Evolutionary conservation across 2,329 filamentous ascomycete genomes (phyloP), one percentile per base, ranked within the genome.

Genomic region (Pseudopithomyces chartarum): DNA sequence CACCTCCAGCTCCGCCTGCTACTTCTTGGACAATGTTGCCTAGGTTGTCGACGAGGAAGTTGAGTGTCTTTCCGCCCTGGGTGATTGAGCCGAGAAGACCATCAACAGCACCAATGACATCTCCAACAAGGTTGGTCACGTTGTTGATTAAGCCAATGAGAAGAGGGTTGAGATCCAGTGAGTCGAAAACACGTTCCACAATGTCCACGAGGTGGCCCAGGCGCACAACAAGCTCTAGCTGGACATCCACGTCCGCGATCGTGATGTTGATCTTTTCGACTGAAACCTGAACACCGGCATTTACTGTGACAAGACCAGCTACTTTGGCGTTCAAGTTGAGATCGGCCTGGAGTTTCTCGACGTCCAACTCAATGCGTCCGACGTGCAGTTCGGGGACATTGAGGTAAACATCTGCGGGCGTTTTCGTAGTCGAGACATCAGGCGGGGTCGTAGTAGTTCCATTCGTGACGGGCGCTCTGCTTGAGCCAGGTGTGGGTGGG

Each of bases 11-110:
- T 1, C 71, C 74, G 20, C 80, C 81, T 0, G 77, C 77, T 0
- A 86, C 83, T 63, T 87, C 81, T 64, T 87, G 84, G 1, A 87
- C 83, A 59, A 87, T 87, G 62, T 87, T 87, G 34, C 85, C 85
- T 2, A 87, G 76, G 63, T 87, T 87, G 67, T 87, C 85, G 57
- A 87, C 78, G 38, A 85, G 59, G 75, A 85, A 85, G 60, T 81
- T 82, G 44, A 86, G 76, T 17, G 76, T 81, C 10, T 75, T 82
- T 59, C 81, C 81, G 48, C 84, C 83, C 60, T 85, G 82, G 2
- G 84, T 82, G 59, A 87, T 83, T 19, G 81, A 82, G 8, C 85
- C 85, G 2, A 87, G 79, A 32, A 87, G 74, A 0, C 85, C 84
- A 63, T 85, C 85, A 1, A 87, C 84, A 0, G 79, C 83, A 22